phyloP scores from a whole-genome alignment of 768 basidiomycete species.

The Tulasnella sp. region DNA sequence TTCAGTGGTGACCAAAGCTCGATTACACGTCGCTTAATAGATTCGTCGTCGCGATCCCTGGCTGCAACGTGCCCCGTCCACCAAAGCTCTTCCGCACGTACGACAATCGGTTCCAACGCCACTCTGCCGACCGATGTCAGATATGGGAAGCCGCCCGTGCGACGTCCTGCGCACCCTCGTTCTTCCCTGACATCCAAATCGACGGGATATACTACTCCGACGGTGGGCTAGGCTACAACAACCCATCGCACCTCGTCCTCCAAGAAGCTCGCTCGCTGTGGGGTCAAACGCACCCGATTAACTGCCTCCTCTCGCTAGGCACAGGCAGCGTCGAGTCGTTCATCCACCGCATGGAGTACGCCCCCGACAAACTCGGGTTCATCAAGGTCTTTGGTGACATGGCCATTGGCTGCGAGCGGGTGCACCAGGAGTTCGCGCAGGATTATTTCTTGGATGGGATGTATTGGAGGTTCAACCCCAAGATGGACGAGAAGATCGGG shows the following conservation, averaged over 20 bases:
- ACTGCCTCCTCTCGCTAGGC: constrained; percentile 1
- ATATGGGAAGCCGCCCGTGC: constrained; percentile 15
- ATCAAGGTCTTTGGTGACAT: neutral
- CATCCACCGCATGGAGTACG: neutral
- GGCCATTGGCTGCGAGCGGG: constrained; percentile 1
- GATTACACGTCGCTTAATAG: neutral
- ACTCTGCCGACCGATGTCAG: constrained; percentile 4
- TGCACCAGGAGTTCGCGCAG: neutral
- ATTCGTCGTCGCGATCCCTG: neutral
- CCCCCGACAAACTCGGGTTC: neutral
- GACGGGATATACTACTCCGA: constrained; percentile 10
- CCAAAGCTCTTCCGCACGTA: constrained; percentile 3
- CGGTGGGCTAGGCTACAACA: constrained; percentile 17
- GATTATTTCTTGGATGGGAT: neutral
- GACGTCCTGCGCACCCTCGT: constrained; percentile 8
- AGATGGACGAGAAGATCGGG: neutral
- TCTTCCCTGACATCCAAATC: constrained; percentile 8
- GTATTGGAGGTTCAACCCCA: neutral
- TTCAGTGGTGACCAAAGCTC: neutral
- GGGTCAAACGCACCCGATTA: neutral
- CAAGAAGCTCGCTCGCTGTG: neutral
- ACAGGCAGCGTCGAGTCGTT: neutral
- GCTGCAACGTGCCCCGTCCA: neutral
- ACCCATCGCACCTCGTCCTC: constrained; percentile 7
- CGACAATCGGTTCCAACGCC: neutral